A percentile compares a stretch with the other conserved stretches of the same genome.
Evolutionary conservation across 257 asterid genomes (phyloP).

Genomic region (Penstemon davidsonii): DNA sequence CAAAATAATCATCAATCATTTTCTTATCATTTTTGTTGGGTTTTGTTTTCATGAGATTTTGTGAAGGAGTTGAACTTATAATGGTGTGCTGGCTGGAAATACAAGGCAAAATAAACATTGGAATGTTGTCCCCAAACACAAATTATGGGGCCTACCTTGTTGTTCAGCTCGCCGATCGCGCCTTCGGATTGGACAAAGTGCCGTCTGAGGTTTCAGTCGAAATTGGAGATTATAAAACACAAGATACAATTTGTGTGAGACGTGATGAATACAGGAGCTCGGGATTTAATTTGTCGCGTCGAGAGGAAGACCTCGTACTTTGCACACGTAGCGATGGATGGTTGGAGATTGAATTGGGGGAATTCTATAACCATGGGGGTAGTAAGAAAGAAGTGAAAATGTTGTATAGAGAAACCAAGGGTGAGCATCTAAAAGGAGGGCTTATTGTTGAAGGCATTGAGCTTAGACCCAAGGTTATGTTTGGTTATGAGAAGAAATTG

Average conservation of each 20-base stretch:
- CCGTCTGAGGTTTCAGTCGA: constrained; percentile 54
- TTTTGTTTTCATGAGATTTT: constrained; percentile 27
- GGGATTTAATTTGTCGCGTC: not conserved
- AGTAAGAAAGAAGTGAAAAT: constrained; percentile 44
- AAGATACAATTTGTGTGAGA: constrained; percentile 29
- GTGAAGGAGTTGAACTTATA: constrained; percentile 35
- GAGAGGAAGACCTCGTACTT: constrained; percentile 24
- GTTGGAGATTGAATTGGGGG: constrained; percentile 78
- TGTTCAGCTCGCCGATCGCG: constrained; percentile 51
- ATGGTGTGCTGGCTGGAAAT: constrained; percentile 61
- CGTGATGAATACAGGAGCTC: constrained; percentile 1
- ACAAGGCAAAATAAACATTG: constrained; percentile 41
- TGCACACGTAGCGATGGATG: constrained; percentile 61
- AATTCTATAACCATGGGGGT: constrained; percentile 47
- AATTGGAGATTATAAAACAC: constrained; percentile 31
- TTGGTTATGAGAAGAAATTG: too few relatives aligned
- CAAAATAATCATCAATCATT: not conserved
- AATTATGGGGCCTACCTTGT: constrained; percentile 61
- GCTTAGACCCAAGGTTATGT: constrained; percentile 53
- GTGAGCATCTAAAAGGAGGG: constrained; percentile 72
- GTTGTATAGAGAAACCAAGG: constrained; percentile 59
- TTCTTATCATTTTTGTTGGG: not conserved
- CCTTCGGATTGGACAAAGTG: constrained; percentile 50
- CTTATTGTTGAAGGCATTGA: constrained; percentile 79
- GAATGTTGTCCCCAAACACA: constrained; percentile 54